phyloP scores from a whole-genome alignment of 768 basidiomycete genomes.

The Rhizopogon rudus region DNA sequence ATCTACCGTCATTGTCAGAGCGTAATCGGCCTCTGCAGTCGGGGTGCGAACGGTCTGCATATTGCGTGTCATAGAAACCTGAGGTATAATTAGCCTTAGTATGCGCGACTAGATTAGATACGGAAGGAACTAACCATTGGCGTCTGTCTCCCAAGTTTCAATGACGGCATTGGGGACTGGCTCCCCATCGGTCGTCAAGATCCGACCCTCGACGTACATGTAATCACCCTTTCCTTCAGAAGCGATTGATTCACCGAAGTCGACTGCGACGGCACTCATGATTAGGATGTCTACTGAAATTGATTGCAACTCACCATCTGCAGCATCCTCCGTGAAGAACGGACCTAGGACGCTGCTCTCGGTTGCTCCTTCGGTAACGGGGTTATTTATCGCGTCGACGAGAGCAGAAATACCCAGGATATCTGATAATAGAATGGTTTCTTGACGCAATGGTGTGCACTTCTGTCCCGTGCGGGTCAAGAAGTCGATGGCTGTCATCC shows the following conservation, averaged over 20 bases:
- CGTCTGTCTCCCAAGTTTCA: constrained; percentile 85
- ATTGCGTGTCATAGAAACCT: constrained; percentile 44
- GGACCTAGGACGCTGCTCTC: constrained; percentile 79
- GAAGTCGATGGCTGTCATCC: constrained; percentile 78
- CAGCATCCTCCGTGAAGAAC: constrained; percentile 76
- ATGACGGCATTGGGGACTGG: constrained; percentile 63
- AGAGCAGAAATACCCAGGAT: constrained; percentile 73
- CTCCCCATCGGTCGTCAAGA: constrained; percentile 54
- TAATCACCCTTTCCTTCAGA: constrained; percentile 86
- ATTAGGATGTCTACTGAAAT: neutral
- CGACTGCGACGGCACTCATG: constrained; percentile 35
- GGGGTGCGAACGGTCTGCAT: constrained; percentile 47
- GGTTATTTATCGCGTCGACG: constrained; percentile 72
- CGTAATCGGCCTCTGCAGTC: constrained; percentile 71
- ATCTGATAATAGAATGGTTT: constrained; percentile 86
- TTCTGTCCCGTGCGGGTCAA: constrained; percentile 71
- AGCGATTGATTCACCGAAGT: constrained; percentile 70
- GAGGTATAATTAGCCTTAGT: neutral
- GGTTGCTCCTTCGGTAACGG: constrained; percentile 55
- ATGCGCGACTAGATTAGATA: constrained; percentile 29
- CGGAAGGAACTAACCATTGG: constrained; percentile 33
- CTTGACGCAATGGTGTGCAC: constrained; percentile 65
- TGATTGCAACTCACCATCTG: constrained; percentile 45
- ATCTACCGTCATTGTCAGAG: constrained; percentile 57
- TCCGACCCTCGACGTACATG: constrained; percentile 72